These are phyloP conservation scores for Magnolia sinica DNA, from an alignment of 164 flowering plant species.

Conservation along the genomic window DNA sequence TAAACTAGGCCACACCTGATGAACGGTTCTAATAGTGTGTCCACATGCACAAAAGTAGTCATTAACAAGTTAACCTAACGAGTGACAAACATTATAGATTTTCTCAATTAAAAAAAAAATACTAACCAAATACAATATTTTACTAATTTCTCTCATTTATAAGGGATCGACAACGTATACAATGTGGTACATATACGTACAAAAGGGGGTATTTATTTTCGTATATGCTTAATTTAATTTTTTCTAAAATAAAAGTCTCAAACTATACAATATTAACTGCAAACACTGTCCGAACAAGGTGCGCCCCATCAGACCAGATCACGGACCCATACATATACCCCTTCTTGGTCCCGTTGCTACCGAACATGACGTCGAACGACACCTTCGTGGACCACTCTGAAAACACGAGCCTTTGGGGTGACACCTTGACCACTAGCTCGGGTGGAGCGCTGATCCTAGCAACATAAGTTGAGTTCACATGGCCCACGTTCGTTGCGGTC, in stretches of 20 bases:
- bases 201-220: no score
- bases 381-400: constrained; percentile 17
- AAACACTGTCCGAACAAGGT: constrained; percentile 53
- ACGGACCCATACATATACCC: constrained; percentile 66
- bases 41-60: no score
- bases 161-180: background rate
- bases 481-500: constrained; percentile 62
- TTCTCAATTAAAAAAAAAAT: no score
- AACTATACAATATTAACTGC: constrained; percentile 53
- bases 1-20: no score
- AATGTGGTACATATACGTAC: background rate
- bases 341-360: constrained; percentile 33
- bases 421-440: constrained; percentile 46
- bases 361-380: constrained; percentile 46
- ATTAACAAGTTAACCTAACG: no score
- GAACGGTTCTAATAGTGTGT: no score
- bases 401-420: constrained; percentile 48
- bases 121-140: background rate
- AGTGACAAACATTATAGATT: no score
- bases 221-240: background rate
- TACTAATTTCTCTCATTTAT: background rate
- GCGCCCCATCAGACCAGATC: constrained; percentile 59
- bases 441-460: constrained; percentile 37
- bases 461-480: constrained; percentile 42
- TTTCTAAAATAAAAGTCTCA: background rate